phyloP scores from a whole-genome alignment of 441 rosid genomes.

The Capsella rubella region DNA sequence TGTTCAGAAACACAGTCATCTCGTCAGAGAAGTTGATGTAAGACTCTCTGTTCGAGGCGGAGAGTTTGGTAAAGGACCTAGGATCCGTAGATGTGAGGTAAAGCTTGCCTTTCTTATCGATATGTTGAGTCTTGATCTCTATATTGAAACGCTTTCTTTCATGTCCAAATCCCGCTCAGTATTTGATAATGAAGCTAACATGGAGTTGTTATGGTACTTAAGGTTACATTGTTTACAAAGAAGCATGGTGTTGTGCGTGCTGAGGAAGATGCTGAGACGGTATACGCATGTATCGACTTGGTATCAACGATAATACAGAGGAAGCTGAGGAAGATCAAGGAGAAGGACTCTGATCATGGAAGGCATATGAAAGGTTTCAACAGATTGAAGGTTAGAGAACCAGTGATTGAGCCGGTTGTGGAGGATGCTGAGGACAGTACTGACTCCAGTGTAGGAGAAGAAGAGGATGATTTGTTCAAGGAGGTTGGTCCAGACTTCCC shows the following conservation, averaged over 20 bases:
- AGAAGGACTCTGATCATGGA: constrained; percentile 92
- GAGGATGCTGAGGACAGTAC: constrained; percentile 46
- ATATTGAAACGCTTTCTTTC: neutral
- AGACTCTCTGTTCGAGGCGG: constrained; percentile 88
- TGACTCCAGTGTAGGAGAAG: constrained; percentile 30
- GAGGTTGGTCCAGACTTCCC: constrained; percentile 54
- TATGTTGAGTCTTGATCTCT: neutral
- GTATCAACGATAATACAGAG: constrained; percentile 79
- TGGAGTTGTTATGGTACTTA: constrained; percentile 12
- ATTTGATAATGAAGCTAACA: neutral
- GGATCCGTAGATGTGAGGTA: constrained; percentile 91
- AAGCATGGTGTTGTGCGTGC: constrained; percentile 95
- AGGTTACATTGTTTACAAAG: constrained; percentile 87
- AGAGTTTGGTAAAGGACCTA: constrained; percentile 93
- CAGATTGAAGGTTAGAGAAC: constrained; percentile 67
- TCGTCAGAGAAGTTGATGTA: constrained; percentile 90
- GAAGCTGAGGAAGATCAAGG: constrained; percentile 95
- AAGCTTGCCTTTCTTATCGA: neutral
- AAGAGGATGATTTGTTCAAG: constrained; percentile 51
- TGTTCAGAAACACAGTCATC: constrained; percentile 83
- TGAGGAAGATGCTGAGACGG: constrained; percentile 87
- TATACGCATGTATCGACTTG: constrained; percentile 78
- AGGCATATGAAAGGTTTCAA: constrained; percentile 88
- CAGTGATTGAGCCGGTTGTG: constrained; percentile 49
- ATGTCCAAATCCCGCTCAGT: neutral